Evolutionary conservation across 805 yeast species (phyloP), one percentile per base, ranked within the genome.

Genomic region (Wickerhamomyces alni): DNA sequence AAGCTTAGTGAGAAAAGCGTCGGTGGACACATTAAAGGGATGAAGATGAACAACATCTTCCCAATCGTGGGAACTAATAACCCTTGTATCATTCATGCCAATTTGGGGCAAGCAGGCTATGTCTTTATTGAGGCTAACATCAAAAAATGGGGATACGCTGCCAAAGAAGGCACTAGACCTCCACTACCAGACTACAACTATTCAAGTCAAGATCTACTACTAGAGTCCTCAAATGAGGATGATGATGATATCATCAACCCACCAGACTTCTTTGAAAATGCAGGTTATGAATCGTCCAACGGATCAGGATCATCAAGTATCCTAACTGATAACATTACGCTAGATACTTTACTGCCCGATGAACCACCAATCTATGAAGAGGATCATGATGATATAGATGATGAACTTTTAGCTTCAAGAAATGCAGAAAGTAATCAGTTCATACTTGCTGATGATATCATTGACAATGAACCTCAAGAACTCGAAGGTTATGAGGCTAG

Each of bases 111-210:
- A 58, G 58, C 74, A 39, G 95, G 94, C 2, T 85, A 67, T 61
- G 91, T 85, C 2, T 83, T 79, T 51, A 83, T 85, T 36, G 94
- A 85, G 55, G 94, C 82, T 0, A 85, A 85, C 58, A 89, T 85
- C 13, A 84, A 85, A 52, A 84, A 82, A 57, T 85, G 91, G 86
- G 88, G 88, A 10, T 82, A 80, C 59, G 94, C 80, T 2, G 91
- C 93, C 3, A 70, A 82, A 30, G 85, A 82, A 48, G 99, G 98
- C 2, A 75, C 72, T 36, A 82, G 88, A 42, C 82, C 94, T 4
- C 95, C 98, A 5, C 96, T 98, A 3, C 99, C 99, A 1, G 82
- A 93, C 9, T 91, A 91, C 62, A 85, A 86, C 36, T 77, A 80
- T 41, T 88, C 80, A 52, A 78, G 76, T 33, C 80, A 80, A 35